Conservation (phyloP, 2,329 filamentous ascomycete genomes). For the Remersonia thermophila region DNA sequence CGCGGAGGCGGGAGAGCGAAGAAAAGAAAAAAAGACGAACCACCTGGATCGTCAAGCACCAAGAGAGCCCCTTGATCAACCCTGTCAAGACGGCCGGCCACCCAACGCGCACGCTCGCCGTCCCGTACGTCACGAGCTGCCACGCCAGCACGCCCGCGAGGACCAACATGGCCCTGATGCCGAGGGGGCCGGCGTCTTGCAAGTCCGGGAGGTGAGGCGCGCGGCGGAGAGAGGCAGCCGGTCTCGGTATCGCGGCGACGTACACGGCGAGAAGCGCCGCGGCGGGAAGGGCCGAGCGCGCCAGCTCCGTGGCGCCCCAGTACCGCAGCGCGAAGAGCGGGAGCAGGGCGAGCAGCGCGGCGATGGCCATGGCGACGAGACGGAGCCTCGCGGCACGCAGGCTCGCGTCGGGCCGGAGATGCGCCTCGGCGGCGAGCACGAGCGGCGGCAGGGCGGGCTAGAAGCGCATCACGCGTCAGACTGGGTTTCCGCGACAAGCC, state of each 20-base stretch:
- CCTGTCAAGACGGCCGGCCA: slow-evolving; percentile 16
- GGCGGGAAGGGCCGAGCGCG: slow-evolving; percentile 20
- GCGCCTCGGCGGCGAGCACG: slow-evolving; percentile 17
- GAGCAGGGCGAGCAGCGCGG: slow-evolving; percentile 15
- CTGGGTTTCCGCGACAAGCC: too few relatives aligned
- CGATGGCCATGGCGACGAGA: too few relatives aligned
- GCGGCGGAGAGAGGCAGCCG: slow-evolving; percentile 11
- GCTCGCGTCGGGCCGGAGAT: slow-evolving; percentile 8
- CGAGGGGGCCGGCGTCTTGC: slow-evolving; percentile 16
- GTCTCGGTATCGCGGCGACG: slow-evolving; percentile 16
- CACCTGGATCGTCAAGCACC: slow-evolving; percentile 24
- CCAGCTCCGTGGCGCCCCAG: slow-evolving; percentile 16
- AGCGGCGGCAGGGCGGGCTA: slow-evolving; percentile 24
- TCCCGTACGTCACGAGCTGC: slow-evolving; percentile 17
- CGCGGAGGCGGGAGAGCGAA: too few relatives aligned
- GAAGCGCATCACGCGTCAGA: background rate
- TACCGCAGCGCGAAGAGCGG: slow-evolving; percentile 19
- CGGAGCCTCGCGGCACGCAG: too few relatives aligned
- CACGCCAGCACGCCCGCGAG: slow-evolving; percentile 10
- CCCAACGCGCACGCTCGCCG: slow-evolving; percentile 10
- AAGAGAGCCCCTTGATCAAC: slow-evolving; percentile 22
- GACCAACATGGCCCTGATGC: slow-evolving; percentile 13
- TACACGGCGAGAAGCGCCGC: slow-evolving; percentile 21
- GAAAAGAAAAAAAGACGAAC: too few relatives aligned
- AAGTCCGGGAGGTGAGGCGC: slow-evolving; percentile 21